These are phyloP conservation scores for Fusarium brachygibbosum DNA, from an alignment of 2,329 filamentous ascomycete genomes.

Conservation along the genomic window DNA sequence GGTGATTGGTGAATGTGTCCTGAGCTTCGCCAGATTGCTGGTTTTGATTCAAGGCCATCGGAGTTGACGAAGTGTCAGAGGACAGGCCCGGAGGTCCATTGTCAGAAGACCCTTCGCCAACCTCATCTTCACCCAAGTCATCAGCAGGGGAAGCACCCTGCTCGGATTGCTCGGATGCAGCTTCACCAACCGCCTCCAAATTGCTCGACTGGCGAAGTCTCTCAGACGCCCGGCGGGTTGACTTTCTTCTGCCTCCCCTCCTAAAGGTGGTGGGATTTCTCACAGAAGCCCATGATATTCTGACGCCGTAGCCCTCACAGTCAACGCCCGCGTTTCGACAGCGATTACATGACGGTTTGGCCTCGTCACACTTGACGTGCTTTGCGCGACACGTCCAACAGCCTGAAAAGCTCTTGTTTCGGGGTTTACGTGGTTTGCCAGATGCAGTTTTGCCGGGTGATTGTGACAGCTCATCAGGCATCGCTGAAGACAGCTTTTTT, in stretches of 20 bases:
- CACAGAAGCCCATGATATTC: constrained; percentile 46
- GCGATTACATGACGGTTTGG: constrained; percentile 38
- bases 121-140: background rate
- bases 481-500: background rate
- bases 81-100: background rate
- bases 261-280: constrained; percentile 43
- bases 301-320: constrained; percentile 45
- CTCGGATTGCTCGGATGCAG: background rate
- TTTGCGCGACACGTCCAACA: constrained; percentile 49
- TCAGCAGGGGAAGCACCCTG: background rate
- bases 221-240: constrained; percentile 14
- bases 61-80: background rate
- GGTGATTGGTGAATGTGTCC: constrained; percentile 15
- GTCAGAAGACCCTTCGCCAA: background rate
- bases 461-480: constrained; percentile 28
- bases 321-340: constrained; percentile 37
- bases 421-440: constrained; percentile 39
- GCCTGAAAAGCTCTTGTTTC: constrained; percentile 47
- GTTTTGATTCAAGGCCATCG: background rate
- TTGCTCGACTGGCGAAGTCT: constrained; percentile 10
- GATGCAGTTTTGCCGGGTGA: constrained; percentile 18
- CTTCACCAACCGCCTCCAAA: background rate
- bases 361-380: constrained; percentile 46
- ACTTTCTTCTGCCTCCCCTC: constrained; percentile 16
- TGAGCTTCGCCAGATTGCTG: constrained; percentile 1